Evolutionary conservation across 495 filamentous ascomycete species (phyloP).

Genomic region (Aspergillus bertholletiae): DNA sequence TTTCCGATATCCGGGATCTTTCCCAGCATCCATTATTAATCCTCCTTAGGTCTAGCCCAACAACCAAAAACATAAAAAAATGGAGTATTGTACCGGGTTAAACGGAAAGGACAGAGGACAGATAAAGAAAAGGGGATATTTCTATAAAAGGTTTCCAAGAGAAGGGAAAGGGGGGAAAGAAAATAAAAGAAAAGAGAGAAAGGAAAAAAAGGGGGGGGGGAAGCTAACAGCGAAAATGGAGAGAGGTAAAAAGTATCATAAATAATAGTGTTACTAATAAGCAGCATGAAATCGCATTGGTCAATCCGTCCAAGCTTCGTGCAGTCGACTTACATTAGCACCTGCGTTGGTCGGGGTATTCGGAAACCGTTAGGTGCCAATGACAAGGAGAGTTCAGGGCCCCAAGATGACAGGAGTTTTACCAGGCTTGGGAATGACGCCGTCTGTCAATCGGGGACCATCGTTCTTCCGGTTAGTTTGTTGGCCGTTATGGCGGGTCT

Average conservation of each 20-base stretch:
- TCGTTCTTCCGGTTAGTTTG: not conserved
- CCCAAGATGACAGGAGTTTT: not conserved
- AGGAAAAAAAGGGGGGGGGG: constrained; percentile 6
- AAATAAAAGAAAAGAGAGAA: not conserved
- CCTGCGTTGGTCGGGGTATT: not conserved
- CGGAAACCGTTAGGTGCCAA: constrained; percentile 16
- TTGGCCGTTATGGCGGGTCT: constrained; percentile 9
- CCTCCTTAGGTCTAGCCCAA: no score
- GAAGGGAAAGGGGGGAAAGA: not conserved
- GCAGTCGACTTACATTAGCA: constrained; percentile 1
- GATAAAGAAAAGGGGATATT: not conserved
- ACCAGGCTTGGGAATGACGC: not conserved
- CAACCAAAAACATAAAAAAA: no score
- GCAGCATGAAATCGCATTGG: not conserved
- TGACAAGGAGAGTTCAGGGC: not conserved
- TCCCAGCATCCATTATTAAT: no score
- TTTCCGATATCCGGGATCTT: not conserved
- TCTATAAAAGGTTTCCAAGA: not conserved
- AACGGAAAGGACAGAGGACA: no score
- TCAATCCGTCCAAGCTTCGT: not conserved
- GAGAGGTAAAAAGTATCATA: not conserved
- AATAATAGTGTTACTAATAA: not conserved
- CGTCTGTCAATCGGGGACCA: not conserved
- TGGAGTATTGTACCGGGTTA: no score
- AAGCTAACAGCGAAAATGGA: no score